A percentile compares a stretch with the other conserved stretches of the same genome.
Conservation (phyloP, 2,329 filamentous ascomycete species). For the Verticillium klebahnii region DNA sequence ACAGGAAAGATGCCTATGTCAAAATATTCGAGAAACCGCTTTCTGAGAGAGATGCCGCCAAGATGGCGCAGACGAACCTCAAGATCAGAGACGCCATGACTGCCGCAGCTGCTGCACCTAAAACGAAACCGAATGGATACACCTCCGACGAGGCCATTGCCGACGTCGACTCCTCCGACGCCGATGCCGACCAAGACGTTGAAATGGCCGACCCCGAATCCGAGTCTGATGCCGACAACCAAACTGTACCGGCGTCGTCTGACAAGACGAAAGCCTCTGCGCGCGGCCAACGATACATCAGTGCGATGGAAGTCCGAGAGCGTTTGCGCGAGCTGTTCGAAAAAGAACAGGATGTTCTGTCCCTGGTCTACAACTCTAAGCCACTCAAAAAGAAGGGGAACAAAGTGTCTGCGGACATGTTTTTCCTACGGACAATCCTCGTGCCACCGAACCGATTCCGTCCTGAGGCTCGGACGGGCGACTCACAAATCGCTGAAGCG, state of each 20-base stretch:
- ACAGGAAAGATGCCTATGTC: constrained; percentile 83
- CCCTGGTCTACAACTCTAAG: constrained; percentile 79
- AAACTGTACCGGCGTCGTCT: constrained; percentile 34
- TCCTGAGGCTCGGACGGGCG: constrained; percentile 77
- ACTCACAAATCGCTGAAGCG: constrained; percentile 78
- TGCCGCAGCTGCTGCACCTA: constrained; percentile 21
- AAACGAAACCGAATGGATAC: constrained; percentile 28
- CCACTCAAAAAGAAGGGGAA: constrained; percentile 52
- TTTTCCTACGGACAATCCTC: constrained; percentile 82
- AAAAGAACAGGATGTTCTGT: constrained; percentile 78
- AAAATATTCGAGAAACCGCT: constrained; percentile 91
- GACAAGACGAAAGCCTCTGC: constrained; percentile 12
- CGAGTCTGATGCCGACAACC: constrained; percentile 29
- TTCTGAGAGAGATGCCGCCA: constrained; percentile 66
- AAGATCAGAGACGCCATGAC: constrained; percentile 64
- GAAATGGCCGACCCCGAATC: constrained; percentile 33
- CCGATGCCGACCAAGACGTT: constrained; percentile 35
- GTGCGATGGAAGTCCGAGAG: constrained; percentile 76
- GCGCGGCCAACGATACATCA: constrained; percentile 67
- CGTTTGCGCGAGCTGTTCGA: constrained; percentile 76
- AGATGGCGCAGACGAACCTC: constrained; percentile 68
- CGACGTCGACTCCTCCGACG: constrained; percentile 53
- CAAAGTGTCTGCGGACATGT: constrained; percentile 76
- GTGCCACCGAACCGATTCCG: constrained; percentile 91
- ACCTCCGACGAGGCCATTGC: constrained; percentile 66